These are phyloP conservation scores for Marvania coccoides DNA, from an alignment of 139 green algal genomes.

Conservation along the genomic window DNA sequence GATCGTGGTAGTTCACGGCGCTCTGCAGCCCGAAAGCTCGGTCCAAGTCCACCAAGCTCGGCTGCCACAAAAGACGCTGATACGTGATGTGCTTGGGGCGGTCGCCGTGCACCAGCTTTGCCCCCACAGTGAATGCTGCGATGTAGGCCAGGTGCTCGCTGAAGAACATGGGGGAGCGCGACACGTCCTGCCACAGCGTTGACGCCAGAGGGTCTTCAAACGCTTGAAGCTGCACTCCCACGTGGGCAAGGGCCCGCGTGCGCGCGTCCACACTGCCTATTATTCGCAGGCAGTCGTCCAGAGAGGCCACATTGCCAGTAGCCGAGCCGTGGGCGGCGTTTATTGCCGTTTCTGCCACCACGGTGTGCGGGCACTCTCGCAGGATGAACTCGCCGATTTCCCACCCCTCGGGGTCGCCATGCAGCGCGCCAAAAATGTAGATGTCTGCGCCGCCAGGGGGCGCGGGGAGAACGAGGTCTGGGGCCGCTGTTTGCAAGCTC, in stretches of 20 bases:
- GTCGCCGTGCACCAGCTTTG: slow-evolving; percentile 63
- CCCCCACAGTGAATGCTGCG: slow-evolving; percentile 45
- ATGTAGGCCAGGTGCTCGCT: slow-evolving; percentile 76
- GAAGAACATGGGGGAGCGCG: slow-evolving; percentile 20
- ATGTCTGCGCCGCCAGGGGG: slow-evolving; percentile 16
- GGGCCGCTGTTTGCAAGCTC: too few species aligned
- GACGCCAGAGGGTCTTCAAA: slow-evolving; percentile 1
- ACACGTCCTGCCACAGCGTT: slow-evolving; percentile 21
- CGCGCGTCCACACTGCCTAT: not conserved
- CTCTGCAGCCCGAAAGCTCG: slow-evolving; percentile 14
- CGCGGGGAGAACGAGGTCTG: not conserved
- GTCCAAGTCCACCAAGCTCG: slow-evolving; percentile 16
- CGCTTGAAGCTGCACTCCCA: slow-evolving; percentile 19
- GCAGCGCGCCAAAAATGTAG: slow-evolving; percentile 27
- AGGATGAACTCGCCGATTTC: slow-evolving; percentile 39
- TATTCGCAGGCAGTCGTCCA: slow-evolving; percentile 10
- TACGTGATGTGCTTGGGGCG: slow-evolving; percentile 71
- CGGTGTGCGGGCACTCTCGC: slow-evolving; percentile 22
- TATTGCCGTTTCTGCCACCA: slow-evolving; percentile 61
- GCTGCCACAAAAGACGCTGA: slow-evolving; percentile 18
- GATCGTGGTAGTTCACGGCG: slow-evolving; percentile 24
- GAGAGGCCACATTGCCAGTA: slow-evolving; percentile 18
- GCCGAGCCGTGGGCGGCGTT: slow-evolving; percentile 43
- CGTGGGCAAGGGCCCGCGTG: slow-evolving; percentile 6
- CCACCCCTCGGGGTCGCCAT: slow-evolving; percentile 4